These are phyloP conservation scores for Microbotryum saponariae DNA, from an alignment of 1,284 basidiomycete species.

Conservation along the genomic window DNA sequence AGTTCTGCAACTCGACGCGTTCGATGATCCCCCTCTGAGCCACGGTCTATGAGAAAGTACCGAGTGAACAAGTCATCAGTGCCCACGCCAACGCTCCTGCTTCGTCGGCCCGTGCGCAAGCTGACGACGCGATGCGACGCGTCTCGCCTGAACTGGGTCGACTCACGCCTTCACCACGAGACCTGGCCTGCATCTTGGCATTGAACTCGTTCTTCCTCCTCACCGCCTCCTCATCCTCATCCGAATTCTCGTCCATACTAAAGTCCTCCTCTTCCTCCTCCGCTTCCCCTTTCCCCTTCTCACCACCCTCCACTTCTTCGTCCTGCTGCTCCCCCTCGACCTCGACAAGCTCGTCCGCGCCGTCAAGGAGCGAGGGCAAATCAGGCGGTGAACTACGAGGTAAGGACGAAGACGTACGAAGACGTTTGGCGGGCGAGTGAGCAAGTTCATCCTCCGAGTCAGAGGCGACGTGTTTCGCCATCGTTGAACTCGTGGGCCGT, in stretches of 20 bases:
- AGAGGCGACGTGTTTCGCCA: background rate
- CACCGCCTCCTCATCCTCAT: too few species aligned
- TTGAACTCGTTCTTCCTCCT: too few species aligned
- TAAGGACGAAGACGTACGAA: background rate
- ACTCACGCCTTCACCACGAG: too few species aligned
- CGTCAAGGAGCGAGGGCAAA: background rate
- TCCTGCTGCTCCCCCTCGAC: background rate
- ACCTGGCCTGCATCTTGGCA: too few species aligned
- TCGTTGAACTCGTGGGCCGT: background rate
- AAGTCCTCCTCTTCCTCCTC: background rate
- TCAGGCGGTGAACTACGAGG: background rate
- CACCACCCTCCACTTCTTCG: background rate
- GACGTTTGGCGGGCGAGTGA: background rate
- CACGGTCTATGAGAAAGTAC: slow-evolving; percentile 38
- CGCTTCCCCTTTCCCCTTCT: background rate
- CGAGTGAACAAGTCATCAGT: too few species aligned
- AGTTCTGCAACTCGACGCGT: slow-evolving; percentile 63
- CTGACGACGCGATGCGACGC: too few species aligned
- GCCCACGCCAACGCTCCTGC: too few species aligned
- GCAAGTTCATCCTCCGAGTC: background rate
- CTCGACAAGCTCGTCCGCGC: background rate
- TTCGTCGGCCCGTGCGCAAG: too few species aligned
- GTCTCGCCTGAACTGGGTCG: too few species aligned
- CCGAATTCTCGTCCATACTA: too few species aligned
- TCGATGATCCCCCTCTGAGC: slow-evolving; percentile 83